Evolutionary conservation across 225 moss, liverwort and hornwort species (phyloP), one percentile per base, ranked within the genome.

Genomic region (Pseudoscleropodium purum): DNA sequence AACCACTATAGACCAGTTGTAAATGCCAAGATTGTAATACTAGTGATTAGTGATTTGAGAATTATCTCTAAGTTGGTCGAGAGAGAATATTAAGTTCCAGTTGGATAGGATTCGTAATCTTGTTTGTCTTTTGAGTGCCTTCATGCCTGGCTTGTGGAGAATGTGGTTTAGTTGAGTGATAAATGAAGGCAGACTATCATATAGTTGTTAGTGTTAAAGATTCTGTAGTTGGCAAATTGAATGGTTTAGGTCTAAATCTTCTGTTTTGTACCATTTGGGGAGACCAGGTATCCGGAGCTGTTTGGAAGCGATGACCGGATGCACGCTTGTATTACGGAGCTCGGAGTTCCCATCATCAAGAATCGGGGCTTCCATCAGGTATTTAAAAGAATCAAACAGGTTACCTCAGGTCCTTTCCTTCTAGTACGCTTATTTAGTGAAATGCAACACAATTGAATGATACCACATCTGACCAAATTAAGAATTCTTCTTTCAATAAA

Each of bases 301-400:
- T 95, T 93, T 88, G 94, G 94, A 41, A 95, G 94, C 37, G 94
- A 95, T 89, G 94, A 95, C 76, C 87, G 94, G 69, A 91, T 95
- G 86, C 93, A 95, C 90, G 94, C 94, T 56, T 95, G 94, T 76
- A 92, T 95, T 47, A 92, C 94, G 27, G 94, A 95, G 89, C 94
- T 95, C 12, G 94, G 94, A 84, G 93, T 95, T 56, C 94, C 94
- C 43, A 92, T 95, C 69, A 90, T 90, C 66, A 95, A 91, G 87
- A 91, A 93, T 33, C 85, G 65, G 62, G 94, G 94, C 16, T 95
- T 95, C 75, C 94, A 95, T 84, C 94, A 93, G 91, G 93, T 93
- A 86, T 62, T 25, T 23, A 23, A 7, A 49, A 15, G 9, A 33
- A 57, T 49, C 24, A 60, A 31, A 60, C 27, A 24, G 65, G 16